phyloP scores from a whole-genome alignment of 2,329 filamentous ascomycete genomes.

The Alternaria atra region DNA sequence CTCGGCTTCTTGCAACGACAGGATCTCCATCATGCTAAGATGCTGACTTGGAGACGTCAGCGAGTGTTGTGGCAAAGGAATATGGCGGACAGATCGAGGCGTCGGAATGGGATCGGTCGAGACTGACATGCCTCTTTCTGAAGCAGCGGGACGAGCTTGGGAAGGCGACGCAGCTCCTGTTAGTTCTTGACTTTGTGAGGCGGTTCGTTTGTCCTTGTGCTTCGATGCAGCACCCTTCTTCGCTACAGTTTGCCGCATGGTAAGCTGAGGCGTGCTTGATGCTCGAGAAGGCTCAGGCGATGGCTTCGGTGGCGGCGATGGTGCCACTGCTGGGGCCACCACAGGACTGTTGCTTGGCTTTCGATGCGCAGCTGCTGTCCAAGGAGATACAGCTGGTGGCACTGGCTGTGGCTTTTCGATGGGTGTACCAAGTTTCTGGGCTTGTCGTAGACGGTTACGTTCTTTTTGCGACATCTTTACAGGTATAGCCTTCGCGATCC shows the following conservation, averaged over 20 bases:
- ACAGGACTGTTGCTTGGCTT: slow-evolving; percentile 38
- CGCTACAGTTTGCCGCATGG: slow-evolving; percentile 67
- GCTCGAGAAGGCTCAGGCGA: slow-evolving; percentile 27
- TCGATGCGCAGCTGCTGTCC: slow-evolving; percentile 44
- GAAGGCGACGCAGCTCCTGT: slow-evolving; percentile 33
- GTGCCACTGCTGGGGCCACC: slow-evolving; percentile 15
- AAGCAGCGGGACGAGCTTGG: slow-evolving; percentile 34
- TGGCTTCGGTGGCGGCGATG: slow-evolving; percentile 22
- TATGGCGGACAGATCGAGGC: slow-evolving; percentile 59
- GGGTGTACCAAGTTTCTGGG: slow-evolving; percentile 45
- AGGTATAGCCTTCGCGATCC: slow-evolving; percentile 50
- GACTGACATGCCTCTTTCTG: slow-evolving; percentile 46
- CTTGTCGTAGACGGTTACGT: slow-evolving; percentile 69
- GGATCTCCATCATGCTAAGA: slow-evolving; percentile 85
- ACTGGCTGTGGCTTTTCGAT: slow-evolving; percentile 41
- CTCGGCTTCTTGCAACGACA: slow-evolving; percentile 84
- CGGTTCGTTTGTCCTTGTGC: slow-evolving; percentile 36
- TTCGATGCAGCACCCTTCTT: slow-evolving; percentile 40
- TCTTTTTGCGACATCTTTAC: slow-evolving; percentile 89
- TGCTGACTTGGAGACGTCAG: slow-evolving; percentile 72
- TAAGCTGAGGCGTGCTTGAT: slow-evolving; percentile 62
- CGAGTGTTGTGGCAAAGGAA: slow-evolving; percentile 63
- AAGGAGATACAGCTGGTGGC: slow-evolving; percentile 45
- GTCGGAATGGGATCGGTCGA: slow-evolving; percentile 46
- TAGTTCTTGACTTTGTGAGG: slow-evolving; percentile 19